Evolutionary conservation across 1,284 basidiomycete genomes (phyloP), one percentile per base, ranked within the genome.

Genomic region (Ganoderma meredithae): DNA sequence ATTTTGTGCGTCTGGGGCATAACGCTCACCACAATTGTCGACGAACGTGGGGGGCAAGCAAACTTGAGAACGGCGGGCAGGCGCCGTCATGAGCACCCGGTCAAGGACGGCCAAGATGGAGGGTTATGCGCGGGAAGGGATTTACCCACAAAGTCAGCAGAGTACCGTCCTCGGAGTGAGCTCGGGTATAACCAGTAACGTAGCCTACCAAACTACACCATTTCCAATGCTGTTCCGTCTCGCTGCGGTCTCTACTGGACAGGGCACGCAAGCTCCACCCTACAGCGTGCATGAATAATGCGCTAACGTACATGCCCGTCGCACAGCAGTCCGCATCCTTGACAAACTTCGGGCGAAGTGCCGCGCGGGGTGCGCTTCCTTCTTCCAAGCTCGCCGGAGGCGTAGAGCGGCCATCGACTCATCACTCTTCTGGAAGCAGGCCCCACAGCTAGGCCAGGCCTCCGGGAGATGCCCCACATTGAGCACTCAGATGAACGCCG

Each of bases 91-190:
- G 58, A 36, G 22, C 39, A 39, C 22, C 40, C 15, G 58, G 41
- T 36, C 33, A 13, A 10, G 10, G 9, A 31, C 19, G 31, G 36
- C n/a, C 19, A 63, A 36, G 13, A 40, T 40, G 62, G 43, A 40
- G 47, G 52, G 60, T 66, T 60, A 60, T 62, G 65, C 60, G 60
- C 65, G 60, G 65, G 65, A 66, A 44, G 53, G 17, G 39, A 36
- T n/a, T 17, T 66, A 56, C 59, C 43, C 60, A 66, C 55, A 41
- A 39, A 49, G 65, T 59, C 60, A 62, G 60, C 65, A 40, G 7
- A 41, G 58, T 39, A 40, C 22, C 43, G 36, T 22, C 22, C 41
- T 40, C 58, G 58, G 36, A 41, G 58, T 40, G 22, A 60, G 40
- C 39, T 41, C 58, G 58, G 58, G 39, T 36, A 60, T 60, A 60